These are phyloP conservation scores for Erythrophleum fordii DNA, from an alignment of 306 rosid species.

Conservation along the genomic window DNA sequence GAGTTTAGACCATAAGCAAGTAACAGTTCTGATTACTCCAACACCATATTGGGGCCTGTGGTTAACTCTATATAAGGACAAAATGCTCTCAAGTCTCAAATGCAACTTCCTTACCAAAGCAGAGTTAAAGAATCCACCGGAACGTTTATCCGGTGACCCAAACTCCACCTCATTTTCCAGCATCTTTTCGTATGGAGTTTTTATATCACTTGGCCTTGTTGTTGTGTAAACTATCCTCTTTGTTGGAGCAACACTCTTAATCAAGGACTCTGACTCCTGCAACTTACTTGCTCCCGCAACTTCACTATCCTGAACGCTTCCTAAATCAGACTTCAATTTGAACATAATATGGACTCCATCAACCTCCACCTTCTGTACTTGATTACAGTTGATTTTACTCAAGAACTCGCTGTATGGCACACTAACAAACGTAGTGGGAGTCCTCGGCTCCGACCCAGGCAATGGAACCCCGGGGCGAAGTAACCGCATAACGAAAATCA, in stretches of 20 bases:
- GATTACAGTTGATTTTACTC: constrained; percentile 76
- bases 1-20: background rate
- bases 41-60: background rate
- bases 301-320: constrained; percentile 55
- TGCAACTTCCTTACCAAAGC: constrained; percentile 67
- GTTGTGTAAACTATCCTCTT: constrained; percentile 88
- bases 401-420: constrained; percentile 93
- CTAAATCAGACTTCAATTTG: constrained; percentile 73
- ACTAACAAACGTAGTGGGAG: constrained; percentile 67
- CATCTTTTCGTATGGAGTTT: constrained; percentile 93
- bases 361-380: constrained; percentile 94
- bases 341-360: constrained; percentile 94
- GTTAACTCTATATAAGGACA: background rate
- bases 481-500: constrained; percentile 76
- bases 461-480: constrained; percentile 83
- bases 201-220: constrained; percentile 90
- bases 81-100: constrained; percentile 1
- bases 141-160: constrained; percentile 90
- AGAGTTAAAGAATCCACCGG: constrained; percentile 86
- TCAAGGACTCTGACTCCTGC: constrained; percentile 70
- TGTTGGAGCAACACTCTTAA: constrained; percentile 73
- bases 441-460: constrained; percentile 87
- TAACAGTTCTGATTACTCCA: background rate
- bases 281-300: constrained; percentile 50
- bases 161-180: constrained; percentile 95